Evolutionary conservation across 257 asterid genomes (phyloP).

Genomic region (Avicennia marina): DNA sequence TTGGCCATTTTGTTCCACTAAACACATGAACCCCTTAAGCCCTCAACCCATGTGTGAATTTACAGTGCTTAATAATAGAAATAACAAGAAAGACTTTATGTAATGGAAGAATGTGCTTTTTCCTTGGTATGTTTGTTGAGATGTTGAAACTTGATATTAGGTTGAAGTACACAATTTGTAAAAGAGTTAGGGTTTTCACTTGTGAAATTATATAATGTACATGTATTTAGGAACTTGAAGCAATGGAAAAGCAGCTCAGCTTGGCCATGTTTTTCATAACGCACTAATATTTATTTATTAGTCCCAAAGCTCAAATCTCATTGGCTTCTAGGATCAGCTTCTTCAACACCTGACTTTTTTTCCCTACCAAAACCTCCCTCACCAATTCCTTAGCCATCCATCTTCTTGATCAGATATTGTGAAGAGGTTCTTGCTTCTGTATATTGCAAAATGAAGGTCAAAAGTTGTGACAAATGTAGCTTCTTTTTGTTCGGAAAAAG

Average conservation of each 20-base stretch:
- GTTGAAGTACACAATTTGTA: conserved; percentile 6
- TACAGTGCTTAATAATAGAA: neutral
- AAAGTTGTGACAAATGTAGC: neutral
- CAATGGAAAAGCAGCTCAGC: conserved; percentile 27
- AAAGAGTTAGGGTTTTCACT: neutral
- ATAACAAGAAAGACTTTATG: conserved; percentile 5
- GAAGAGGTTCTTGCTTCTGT: conserved; percentile 3
- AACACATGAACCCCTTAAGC: conserved; percentile 12
- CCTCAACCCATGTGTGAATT: conserved; percentile 23
- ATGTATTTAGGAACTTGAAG: conserved; percentile 23
- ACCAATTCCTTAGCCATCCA: neutral
- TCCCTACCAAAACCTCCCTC: neutral
- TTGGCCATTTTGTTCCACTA: conserved; percentile 8
- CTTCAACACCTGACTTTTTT: conserved; percentile 9
- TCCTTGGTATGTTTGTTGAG: conserved; percentile 15
- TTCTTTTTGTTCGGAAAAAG: neutral
- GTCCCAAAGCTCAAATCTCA: conserved; percentile 46
- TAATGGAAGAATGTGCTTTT: conserved; percentile 20
- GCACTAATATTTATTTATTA: conserved; percentile 27
- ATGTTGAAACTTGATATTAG: conserved; percentile 20
- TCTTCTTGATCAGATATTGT: neutral
- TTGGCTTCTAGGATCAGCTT: conserved; percentile 61
- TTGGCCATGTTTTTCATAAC: conserved; percentile 33
- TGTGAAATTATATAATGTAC: neutral
- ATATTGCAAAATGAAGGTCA: conserved; percentile 51